A percentile compares a stretch with the other conserved stretches of the same genome.
These are phyloP conservation scores for Hemileccinum rubropunctum DNA, from an alignment of 768 basidiomycete species.

Conservation along the genomic window DNA sequence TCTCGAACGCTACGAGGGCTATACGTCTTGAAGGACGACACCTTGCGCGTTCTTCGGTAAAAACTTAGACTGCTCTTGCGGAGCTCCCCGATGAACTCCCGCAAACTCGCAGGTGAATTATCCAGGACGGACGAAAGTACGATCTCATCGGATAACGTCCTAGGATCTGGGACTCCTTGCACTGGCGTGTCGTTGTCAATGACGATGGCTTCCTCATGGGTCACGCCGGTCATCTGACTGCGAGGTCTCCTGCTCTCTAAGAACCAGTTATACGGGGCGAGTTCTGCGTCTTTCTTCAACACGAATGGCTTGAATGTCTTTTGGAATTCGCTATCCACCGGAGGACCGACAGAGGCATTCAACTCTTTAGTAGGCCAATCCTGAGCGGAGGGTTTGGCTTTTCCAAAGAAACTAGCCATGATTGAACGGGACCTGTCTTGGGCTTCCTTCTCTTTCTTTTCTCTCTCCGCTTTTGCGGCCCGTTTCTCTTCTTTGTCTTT, in stretches of 20 bases:
- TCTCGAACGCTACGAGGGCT: constrained; percentile 42
- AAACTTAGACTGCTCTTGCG: constrained; percentile 26
- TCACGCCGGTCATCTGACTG: constrained; percentile 19
- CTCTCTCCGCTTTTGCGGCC: constrained; percentile 64
- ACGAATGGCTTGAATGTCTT: constrained; percentile 77
- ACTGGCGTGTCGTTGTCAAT: constrained; percentile 44
- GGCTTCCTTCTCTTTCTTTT: constrained; percentile 67
- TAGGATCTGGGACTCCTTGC: constrained; percentile 7
- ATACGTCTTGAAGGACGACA: constrained; percentile 28
- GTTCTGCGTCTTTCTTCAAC: constrained; percentile 66
- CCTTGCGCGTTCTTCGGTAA: constrained; percentile 16
- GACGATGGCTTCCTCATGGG: constrained; percentile 51
- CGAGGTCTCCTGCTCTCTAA: constrained; percentile 29
- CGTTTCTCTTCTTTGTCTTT: constrained; percentile 69
- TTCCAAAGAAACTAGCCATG: constrained; percentile 78
- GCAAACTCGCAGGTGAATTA: constrained; percentile 10
- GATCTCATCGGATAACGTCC: constrained; percentile 2
- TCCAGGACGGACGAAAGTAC: not conserved
- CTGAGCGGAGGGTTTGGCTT: constrained; percentile 41
- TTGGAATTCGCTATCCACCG: constrained; percentile 62
- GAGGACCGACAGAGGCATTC: constrained; percentile 31
- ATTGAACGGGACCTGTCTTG: constrained; percentile 71
- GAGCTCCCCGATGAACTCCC: constrained; percentile 25
- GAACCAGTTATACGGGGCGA: constrained; percentile 79
- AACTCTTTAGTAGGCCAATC: constrained; percentile 25